These are phyloP conservation scores for Raffaelea albimanens DNA, from an alignment of 2,329 filamentous ascomycete species.

Conservation along the genomic window DNA sequence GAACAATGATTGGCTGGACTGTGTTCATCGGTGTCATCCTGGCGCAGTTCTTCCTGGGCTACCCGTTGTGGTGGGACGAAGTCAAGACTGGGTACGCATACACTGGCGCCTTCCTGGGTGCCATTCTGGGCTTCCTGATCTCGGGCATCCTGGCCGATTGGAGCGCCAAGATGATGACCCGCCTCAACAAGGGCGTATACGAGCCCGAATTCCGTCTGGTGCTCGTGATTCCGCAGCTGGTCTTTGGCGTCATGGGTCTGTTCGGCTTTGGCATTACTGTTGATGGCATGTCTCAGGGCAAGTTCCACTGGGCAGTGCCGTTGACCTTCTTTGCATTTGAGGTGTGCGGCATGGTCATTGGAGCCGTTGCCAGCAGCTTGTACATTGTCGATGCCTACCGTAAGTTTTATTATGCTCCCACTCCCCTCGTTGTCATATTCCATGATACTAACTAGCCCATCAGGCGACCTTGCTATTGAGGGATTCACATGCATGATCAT, in stretches of 20 bases:
- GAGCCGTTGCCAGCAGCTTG: constrained; percentile 72
- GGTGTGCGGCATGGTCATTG: constrained; percentile 85
- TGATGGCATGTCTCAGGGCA: constrained; percentile 39
- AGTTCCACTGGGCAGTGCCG: constrained; percentile 64
- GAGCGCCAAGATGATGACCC: constrained; percentile 60
- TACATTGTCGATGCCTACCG: constrained; percentile 93
- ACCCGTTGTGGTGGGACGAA: constrained; percentile 73
- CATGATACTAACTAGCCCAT: not conserved
- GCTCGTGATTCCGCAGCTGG: constrained; percentile 71
- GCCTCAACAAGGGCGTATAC: constrained; percentile 69
- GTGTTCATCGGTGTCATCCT: constrained; percentile 82
- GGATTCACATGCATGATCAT: constrained; percentile 83
- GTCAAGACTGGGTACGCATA: constrained; percentile 81
- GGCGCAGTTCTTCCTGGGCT: constrained; percentile 71
- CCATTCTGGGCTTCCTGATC: constrained; percentile 66
- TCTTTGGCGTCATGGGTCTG: constrained; percentile 68
- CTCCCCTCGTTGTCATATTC: not conserved
- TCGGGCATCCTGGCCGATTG: constrained; percentile 66
- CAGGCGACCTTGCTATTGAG: constrained; percentile 73
- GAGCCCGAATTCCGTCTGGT: constrained; percentile 86
- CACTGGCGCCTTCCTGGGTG: constrained; percentile 75
- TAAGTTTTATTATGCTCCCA: constrained; percentile 29
- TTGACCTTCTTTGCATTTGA: constrained; percentile 77
- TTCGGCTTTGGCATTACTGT: constrained; percentile 77
- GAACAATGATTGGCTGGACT: constrained; percentile 88